phyloP scores from a whole-genome alignment of 768 basidiomycete species.

The Trametes cinnabarina region DNA sequence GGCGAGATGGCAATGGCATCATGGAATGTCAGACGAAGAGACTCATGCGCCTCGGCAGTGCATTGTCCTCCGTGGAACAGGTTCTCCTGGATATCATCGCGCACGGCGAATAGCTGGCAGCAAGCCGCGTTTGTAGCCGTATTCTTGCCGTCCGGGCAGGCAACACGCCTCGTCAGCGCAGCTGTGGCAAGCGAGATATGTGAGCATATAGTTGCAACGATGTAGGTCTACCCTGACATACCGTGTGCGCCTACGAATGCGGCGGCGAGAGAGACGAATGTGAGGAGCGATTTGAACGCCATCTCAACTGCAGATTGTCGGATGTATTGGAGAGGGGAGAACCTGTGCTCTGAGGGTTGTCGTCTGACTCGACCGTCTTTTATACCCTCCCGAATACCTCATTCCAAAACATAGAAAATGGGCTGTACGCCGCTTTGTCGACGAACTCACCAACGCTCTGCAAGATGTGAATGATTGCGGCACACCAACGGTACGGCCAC shows the following conservation, averaged over 20 bases:
- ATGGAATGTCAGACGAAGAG: constrained; percentile 30
- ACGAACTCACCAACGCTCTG: not conserved
- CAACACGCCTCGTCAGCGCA: constrained; percentile 20
- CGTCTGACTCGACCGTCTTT: not conserved
- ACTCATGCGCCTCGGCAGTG: constrained; percentile 31
- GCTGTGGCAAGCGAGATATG: constrained; percentile 3
- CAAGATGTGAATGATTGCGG: not conserved
- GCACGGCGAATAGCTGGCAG: constrained; percentile 30
- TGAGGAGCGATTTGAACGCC: constrained; percentile 21
- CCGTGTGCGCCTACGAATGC: constrained; percentile 17
- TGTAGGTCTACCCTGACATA: not conserved
- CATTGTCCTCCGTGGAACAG: constrained; percentile 32
- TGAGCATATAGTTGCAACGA: too few relatives aligned
- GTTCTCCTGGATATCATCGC: constrained; percentile 29
- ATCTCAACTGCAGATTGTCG: constrained; percentile 7
- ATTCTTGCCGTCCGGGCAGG: constrained; percentile 32
- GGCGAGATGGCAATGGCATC: constrained; percentile 21
- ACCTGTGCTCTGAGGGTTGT: constrained; percentile 1
- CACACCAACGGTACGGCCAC: not conserved
- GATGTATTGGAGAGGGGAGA: not conserved
- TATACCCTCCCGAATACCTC: not conserved
- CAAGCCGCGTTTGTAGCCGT: constrained; percentile 30
- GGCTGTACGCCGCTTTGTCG: not conserved
- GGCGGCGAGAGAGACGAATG: constrained; percentile 13
- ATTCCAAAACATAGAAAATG: not conserved